Evolutionary conservation across 148 eudicot species (phyloP), one percentile per base, ranked within the genome.

Genomic region (Talinum fruticosum): DNA sequence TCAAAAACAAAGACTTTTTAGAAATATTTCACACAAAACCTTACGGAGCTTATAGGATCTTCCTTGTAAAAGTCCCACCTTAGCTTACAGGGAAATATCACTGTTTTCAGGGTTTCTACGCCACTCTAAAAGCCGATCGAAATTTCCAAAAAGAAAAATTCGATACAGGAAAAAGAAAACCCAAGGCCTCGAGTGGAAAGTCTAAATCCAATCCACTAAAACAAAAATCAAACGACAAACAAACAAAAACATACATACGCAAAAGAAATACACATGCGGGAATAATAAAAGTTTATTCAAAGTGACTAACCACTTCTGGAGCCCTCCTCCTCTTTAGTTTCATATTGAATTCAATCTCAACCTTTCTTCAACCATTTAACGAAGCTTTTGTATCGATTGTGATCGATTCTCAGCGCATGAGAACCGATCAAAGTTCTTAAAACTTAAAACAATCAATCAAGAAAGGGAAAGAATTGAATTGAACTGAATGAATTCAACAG

Each of bases 271-370:
- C 73, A 32, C 18, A 66, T 19, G 23, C n/a, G n/a, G n/a, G 19
- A 12, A 69, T 35, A 75, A 12, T 35, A 44, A 35, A 65, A 44
- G 65, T 14, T n/a, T 8, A 62, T 15, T 38, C 66, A n/a, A 44
- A 76, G 5, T 45, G 69, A 80, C 89, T 83, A 33, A 93, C 97
- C 93, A 88, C 93, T 91, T 93, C 97, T 18, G 85, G 77, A 72
- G 96, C 86, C 88, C 97, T 91, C 84, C 91, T 80, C 44, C 89
- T 84, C 77, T 91, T 93, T 36, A 87, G 81, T 92, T 91, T 93
- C 97, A 93, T 93, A 75, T 78, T 77, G 74, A 67, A 80, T 84
- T 79, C 79, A 85, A 81, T 81, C 76, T 79, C 79, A 85, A 81
- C 82, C 76, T 49, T 38, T 78, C 57, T 62, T 79, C 71, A 79